Evolutionary conservation across 768 basidiomycete genomes (phyloP).

Genomic region (Lentinula guzmanii): DNA sequence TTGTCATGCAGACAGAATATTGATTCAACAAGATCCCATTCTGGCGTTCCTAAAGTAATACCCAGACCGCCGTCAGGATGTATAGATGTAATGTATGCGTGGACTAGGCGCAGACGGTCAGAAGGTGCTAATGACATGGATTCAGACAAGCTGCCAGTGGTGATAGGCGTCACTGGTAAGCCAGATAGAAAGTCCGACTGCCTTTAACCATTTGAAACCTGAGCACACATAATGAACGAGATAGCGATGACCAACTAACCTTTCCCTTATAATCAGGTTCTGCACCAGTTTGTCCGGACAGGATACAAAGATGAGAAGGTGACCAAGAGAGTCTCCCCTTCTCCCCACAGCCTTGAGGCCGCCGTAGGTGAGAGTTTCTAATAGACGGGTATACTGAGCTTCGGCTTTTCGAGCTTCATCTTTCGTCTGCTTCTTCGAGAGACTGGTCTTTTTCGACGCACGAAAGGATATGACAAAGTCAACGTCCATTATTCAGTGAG

Average conservation of each 20-base stretch:
- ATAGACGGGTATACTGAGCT: conserved; percentile 61
- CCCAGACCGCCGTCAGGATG: conserved; percentile 79
- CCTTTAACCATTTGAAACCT: conserved; percentile 25
- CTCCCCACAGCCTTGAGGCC: conserved; percentile 70
- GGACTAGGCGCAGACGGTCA: conserved; percentile 75
- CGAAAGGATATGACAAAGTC: conserved; percentile 74
- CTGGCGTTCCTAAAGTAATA: conserved; percentile 60
- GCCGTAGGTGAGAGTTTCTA: conserved; percentile 52
- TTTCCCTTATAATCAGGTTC: conserved; percentile 65
- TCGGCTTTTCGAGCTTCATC: conserved; percentile 61
- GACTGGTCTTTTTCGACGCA: conserved; percentile 37
- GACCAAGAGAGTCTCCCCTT: conserved; percentile 69
- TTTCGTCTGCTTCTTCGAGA: conserved; percentile 57
- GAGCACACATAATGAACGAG: background rate
- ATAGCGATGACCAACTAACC: conserved; percentile 39
- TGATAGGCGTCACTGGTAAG: conserved; percentile 50
- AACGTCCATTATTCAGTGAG: conserved; percentile 45
- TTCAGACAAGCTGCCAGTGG: conserved; percentile 33
- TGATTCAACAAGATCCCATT: conserved; percentile 78
- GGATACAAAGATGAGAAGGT: conserved; percentile 70
- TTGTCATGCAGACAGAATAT: conserved; percentile 84
- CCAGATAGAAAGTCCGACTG: conserved; percentile 75
- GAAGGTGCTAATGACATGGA: conserved; percentile 51
- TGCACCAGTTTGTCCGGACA: conserved; percentile 59
- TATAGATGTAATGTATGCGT: conserved; percentile 65